These are phyloP conservation scores for Stephanodiscus triporus DNA, from an alignment of 108 stramenopile species.

Conservation along the genomic window DNA sequence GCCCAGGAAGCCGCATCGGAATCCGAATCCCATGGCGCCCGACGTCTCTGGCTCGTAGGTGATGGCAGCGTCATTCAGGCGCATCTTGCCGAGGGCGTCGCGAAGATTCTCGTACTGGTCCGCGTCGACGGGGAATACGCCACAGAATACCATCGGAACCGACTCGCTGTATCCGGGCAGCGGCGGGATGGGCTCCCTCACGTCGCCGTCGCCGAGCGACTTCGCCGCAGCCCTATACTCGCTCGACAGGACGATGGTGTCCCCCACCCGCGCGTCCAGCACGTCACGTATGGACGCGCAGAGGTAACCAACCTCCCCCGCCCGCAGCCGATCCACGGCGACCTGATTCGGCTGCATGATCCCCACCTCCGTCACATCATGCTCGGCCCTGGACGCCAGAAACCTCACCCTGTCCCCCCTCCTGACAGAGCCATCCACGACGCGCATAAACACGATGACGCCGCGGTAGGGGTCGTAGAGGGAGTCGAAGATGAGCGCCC, in stretches of 20 bases:
- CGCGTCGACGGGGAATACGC: conserved; percentile 95
- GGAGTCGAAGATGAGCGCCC: conserved; percentile 97
- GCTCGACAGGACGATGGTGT: conserved; percentile 85
- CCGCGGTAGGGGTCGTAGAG: conserved; percentile 96
- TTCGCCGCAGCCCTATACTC: conserved; percentile 70
- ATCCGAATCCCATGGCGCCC: conserved; percentile 92
- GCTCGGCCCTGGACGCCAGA: conserved; percentile 70
- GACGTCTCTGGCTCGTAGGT: conserved; percentile 87
- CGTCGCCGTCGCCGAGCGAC: conserved; percentile 23
- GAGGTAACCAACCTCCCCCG: conserved; percentile 97
- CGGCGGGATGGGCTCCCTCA: conserved; percentile 57
- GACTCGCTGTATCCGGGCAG: conserved; percentile 85
- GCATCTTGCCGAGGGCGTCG: conserved; percentile 90
- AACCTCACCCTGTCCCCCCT: conserved; percentile 85
- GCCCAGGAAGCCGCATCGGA: conserved; percentile 97
- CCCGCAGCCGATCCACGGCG: conserved; percentile 61
- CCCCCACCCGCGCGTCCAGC: conserved; percentile 95
- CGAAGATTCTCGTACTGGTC: conserved; percentile 92
- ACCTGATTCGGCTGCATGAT: conserved; percentile 92
- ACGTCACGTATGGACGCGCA: conserved; percentile 93
- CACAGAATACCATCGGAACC: conserved; percentile 96
- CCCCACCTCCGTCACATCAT: conserved; percentile 94
- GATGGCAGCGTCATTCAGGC: conserved; percentile 93
- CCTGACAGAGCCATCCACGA: conserved; percentile 90
- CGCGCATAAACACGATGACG: conserved; percentile 95